Conservation (phyloP, 345 rosid genomes). For the Brassica incana region DNA sequence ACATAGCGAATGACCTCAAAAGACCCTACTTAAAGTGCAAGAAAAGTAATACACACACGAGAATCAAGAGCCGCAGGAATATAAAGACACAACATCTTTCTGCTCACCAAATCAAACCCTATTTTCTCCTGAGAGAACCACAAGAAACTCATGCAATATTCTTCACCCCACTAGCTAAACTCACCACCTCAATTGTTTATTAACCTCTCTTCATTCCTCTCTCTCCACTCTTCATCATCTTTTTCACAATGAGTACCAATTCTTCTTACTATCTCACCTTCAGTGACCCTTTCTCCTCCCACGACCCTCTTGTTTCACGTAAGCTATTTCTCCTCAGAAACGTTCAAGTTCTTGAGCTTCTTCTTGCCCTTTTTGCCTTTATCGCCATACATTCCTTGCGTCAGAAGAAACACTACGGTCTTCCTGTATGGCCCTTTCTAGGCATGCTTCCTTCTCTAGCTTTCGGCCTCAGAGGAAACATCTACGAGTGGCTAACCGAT, state of each 20-base stretch:
- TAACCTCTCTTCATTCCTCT: constrained; percentile 31
- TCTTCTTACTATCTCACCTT: constrained; percentile 54
- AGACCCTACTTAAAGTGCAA: constrained; percentile 18
- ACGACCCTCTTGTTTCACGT: constrained; percentile 53
- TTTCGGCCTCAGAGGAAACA: constrained; percentile 45
- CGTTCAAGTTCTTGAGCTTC: constrained; percentile 63
- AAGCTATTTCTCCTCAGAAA: constrained; percentile 49
- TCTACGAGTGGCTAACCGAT: constrained; percentile 72
- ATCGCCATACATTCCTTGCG: constrained; percentile 53
- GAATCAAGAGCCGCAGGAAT: constrained; percentile 9
- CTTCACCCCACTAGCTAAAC: constrained; percentile 41
- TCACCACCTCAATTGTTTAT: constrained; percentile 22
- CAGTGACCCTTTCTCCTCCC: constrained; percentile 52
- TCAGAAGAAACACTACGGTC: constrained; percentile 61
- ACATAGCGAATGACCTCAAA: constrained; percentile 14
- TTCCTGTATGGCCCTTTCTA: constrained; percentile 80
- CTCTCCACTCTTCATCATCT: constrained; percentile 30
- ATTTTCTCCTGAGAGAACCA: constrained; percentile 35
- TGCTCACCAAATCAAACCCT: constrained; percentile 89
- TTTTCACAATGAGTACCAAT: constrained; percentile 29
- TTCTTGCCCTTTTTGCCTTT: constrained; percentile 60
- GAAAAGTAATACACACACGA: constrained; percentile 20
- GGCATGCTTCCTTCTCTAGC: constrained; percentile 89
- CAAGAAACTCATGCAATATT: constrained; percentile 37
- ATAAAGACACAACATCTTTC: constrained; percentile 45